Evolutionary conservation across 495 filamentous ascomycete genomes (phyloP).

Genomic region (Aspergillus leporis): DNA sequence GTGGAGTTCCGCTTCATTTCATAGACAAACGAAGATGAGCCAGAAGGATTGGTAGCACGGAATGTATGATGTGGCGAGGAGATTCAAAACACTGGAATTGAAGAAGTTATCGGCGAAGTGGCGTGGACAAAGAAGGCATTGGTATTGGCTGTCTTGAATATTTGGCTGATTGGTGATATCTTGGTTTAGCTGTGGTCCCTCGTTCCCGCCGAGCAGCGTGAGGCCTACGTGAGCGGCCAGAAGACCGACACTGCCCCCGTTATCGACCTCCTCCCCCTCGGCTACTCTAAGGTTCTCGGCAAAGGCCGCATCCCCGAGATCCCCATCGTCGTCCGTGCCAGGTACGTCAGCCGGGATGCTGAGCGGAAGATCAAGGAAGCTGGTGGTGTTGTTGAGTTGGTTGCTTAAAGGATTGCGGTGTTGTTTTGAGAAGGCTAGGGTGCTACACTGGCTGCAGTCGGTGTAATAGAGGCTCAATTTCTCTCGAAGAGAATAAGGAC

Average conservation of each 20-base stretch:
- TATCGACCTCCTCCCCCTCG: conserved; percentile 86
- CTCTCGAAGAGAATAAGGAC: conserved; percentile 32
- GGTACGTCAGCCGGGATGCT: conserved; percentile 84
- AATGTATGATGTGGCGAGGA: neutral
- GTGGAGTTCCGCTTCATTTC: conserved; percentile 20
- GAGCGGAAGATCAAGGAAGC: conserved; percentile 95
- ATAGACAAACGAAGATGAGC: conserved; percentile 3
- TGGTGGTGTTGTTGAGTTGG: conserved; percentile 87
- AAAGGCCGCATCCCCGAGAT: conserved; percentile 87
- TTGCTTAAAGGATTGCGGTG: conserved; percentile 64
- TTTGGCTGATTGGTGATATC: conserved; percentile 23
- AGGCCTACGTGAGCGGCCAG: conserved; percentile 72
- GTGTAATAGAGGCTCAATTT: conserved; percentile 34
- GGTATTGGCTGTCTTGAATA: neutral
- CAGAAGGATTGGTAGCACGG: neutral
- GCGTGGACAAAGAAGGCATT: conserved; percentile 1
- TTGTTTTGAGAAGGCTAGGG: conserved; percentile 35
- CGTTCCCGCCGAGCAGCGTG: conserved; percentile 77
- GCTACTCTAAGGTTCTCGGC: conserved; percentile 91
- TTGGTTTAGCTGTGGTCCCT: conserved; percentile 72
- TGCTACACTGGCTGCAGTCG: conserved; percentile 36
- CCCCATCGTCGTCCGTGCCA: conserved; percentile 82
- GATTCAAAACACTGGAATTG: neutral
- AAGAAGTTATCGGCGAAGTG: too few relatives aligned
- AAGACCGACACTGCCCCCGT: conserved; percentile 83